Conservation (phyloP, 805 yeast genomes). For the Starmerella potacharoeniae region DNA sequence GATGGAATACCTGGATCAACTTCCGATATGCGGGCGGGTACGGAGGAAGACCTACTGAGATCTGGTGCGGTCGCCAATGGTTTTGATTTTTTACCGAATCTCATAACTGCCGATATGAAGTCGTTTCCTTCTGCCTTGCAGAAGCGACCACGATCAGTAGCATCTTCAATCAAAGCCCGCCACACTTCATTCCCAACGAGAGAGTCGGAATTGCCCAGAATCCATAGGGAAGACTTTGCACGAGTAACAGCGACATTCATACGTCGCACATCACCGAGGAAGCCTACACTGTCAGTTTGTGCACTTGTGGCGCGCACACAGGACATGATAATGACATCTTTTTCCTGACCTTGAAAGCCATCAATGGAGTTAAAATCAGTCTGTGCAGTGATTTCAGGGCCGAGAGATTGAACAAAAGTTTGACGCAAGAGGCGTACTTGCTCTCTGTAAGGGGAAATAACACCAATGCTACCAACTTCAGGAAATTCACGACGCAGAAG, state of each 20-base stretch:
- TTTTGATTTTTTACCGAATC: background rate
- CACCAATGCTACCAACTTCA: slow-evolving; percentile 58
- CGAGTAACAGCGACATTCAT: slow-evolving; percentile 96
- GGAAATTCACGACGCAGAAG: slow-evolving; percentile 38
- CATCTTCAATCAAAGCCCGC: slow-evolving; percentile 58
- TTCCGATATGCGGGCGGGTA: too few species aligned
- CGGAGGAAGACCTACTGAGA: background rate
- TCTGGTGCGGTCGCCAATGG: background rate
- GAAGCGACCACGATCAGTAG: slow-evolving; percentile 37
- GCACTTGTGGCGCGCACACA: slow-evolving; percentile 76
- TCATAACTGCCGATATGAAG: slow-evolving; percentile 1
- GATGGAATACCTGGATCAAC: too few species aligned
- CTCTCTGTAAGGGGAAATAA: slow-evolving; percentile 90
- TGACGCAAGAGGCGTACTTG: slow-evolving; percentile 55
- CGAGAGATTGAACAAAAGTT: slow-evolving; percentile 48
- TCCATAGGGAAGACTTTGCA: slow-evolving; percentile 86
- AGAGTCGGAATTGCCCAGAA: slow-evolving; percentile 68
- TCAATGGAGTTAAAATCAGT: slow-evolving; percentile 91
- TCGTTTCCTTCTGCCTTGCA: background rate
- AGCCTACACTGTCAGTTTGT: slow-evolving; percentile 52
- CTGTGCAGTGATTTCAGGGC: slow-evolving; percentile 47
- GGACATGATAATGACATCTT: slow-evolving; percentile 83
- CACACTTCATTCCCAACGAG: slow-evolving; percentile 58
- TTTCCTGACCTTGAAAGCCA: slow-evolving; percentile 97
- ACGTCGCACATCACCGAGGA: slow-evolving; percentile 80